Evolutionary conservation across 257 asterid genomes (phyloP).

Genomic region (Buddleja alternifolia): DNA sequence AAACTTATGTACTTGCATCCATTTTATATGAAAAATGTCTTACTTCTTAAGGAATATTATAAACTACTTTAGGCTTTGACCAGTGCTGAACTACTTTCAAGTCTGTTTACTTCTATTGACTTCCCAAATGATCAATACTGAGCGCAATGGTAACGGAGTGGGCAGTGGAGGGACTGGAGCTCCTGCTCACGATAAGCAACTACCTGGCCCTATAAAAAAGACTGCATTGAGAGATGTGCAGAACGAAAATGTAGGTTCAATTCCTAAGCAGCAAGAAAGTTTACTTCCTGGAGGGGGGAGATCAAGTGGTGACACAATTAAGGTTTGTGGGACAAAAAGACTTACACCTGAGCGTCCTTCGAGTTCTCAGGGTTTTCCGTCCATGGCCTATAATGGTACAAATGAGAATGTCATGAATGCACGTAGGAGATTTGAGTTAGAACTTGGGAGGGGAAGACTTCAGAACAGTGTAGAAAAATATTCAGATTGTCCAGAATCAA

Average conservation of each 20-base stretch:
- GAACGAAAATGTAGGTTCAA: constrained; percentile 58
- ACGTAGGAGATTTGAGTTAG: constrained; percentile 86
- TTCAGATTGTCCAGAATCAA: constrained; percentile 47
- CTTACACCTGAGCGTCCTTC: constrained; percentile 81
- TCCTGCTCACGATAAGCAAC: constrained; percentile 60
- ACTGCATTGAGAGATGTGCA: constrained; percentile 88
- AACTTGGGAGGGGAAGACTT: constrained; percentile 76
- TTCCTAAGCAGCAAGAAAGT: constrained; percentile 52
- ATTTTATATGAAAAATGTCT: not conserved
- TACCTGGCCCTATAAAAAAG: constrained; percentile 50
- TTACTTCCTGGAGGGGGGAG: constrained; percentile 49
- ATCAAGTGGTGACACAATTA: constrained; percentile 53
- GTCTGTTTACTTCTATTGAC: constrained; percentile 26
- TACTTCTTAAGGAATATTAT: constrained; percentile 4
- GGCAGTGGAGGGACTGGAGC: constrained; percentile 39
- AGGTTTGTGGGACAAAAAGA: constrained; percentile 76
- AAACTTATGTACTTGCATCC: constrained; percentile 3
- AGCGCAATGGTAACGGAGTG: constrained; percentile 42
- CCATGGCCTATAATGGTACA: constrained; percentile 49
- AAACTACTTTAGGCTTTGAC: constrained; percentile 14
- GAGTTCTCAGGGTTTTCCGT: constrained; percentile 52
- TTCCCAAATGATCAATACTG: constrained; percentile 63
- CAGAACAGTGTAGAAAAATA: constrained; percentile 57
- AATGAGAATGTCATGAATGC: constrained; percentile 84
- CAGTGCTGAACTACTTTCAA: constrained; percentile 20